Conservation (phyloP, 2,329 filamentous ascomycete genomes). For the Pyrenophora teres region DNA sequence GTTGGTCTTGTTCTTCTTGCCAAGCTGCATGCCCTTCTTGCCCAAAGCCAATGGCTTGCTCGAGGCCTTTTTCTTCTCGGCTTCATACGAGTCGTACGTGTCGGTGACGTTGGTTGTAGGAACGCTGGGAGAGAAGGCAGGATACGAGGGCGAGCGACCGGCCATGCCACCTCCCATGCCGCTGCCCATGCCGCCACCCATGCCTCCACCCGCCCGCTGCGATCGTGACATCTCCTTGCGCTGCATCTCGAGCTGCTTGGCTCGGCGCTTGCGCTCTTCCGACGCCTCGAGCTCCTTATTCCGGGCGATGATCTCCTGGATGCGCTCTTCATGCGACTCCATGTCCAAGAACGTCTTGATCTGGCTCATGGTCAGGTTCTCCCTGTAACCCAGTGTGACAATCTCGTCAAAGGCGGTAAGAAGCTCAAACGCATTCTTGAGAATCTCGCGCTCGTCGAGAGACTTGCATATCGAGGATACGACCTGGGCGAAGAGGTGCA, state of each 20-base stretch:
- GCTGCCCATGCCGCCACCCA: constrained; percentile 37
- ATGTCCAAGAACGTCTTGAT: constrained; percentile 99
- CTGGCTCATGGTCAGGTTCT: constrained; percentile 94
- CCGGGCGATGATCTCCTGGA: constrained; percentile 74
- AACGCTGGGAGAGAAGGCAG: constrained; percentile 81
- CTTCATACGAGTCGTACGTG: constrained; percentile 92
- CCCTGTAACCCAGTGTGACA: constrained; percentile 91
- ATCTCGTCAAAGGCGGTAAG: constrained; percentile 97
- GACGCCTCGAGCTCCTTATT: constrained; percentile 99
- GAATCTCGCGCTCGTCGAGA: constrained; percentile 91
- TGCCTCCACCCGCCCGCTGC: constrained; percentile 56
- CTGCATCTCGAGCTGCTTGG: constrained; percentile 98
- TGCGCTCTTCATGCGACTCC: constrained; percentile 98
- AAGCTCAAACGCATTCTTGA: constrained; percentile 93
- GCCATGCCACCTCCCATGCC: constrained; percentile 55
- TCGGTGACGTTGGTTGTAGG: constrained; percentile 72
- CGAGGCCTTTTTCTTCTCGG: constrained; percentile 91
- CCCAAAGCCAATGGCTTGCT: constrained; percentile 79
- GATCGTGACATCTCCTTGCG: constrained; percentile 90
- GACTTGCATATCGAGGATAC: constrained; percentile 96
- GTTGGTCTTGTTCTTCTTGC: constrained; percentile 97
- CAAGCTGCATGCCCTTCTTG: constrained; percentile 98
- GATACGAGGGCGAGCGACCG: constrained; percentile 78
- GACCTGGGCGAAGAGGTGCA: constrained; percentile 97
- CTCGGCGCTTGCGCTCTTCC: constrained; percentile 97